Conservation (phyloP, 768 basidiomycete genomes). For the Cyclocybe cylindracea region DNA sequence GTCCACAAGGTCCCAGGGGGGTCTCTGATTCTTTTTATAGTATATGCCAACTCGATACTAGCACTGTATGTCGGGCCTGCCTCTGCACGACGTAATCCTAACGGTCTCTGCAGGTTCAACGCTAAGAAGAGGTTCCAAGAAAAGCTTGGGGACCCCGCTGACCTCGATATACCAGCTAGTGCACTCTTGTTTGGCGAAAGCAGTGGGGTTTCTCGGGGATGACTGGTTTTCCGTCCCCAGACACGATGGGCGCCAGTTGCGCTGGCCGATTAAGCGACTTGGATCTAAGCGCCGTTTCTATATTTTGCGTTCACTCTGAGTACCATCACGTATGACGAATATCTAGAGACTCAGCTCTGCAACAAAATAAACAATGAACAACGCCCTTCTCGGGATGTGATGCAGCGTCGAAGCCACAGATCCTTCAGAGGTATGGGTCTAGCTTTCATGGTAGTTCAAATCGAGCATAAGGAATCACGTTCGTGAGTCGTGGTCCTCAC, state of each 20-base stretch:
- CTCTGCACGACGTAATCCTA: neutral
- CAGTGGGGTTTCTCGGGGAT: neutral
- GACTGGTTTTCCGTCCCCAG: neutral
- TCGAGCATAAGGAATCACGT: too few species aligned
- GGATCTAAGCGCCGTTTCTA: too few species aligned
- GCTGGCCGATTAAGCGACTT: too few species aligned
- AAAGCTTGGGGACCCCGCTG: neutral
- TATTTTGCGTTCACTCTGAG: too few species aligned
- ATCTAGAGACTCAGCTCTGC: too few species aligned
- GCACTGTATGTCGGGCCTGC: neutral
- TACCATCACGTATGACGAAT: too few species aligned
- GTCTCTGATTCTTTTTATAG: neutral
- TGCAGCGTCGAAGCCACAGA: too few species aligned
- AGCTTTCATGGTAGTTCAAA: too few species aligned
- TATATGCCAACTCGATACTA: conserved; percentile 4
- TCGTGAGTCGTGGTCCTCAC: too few species aligned
- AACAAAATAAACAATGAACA: too few species aligned
- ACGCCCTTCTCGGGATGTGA: too few species aligned
- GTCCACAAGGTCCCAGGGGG: neutral
- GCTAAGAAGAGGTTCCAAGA: neutral
- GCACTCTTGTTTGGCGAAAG: neutral
- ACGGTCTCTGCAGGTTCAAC: neutral
- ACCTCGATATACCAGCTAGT: neutral
- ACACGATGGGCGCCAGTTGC: neutral
- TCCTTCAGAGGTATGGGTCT: too few species aligned